These are phyloP conservation scores for Botrytis sinoallii DNA, from an alignment of 2,329 filamentous ascomycete genomes.

Conservation along the genomic window DNA sequence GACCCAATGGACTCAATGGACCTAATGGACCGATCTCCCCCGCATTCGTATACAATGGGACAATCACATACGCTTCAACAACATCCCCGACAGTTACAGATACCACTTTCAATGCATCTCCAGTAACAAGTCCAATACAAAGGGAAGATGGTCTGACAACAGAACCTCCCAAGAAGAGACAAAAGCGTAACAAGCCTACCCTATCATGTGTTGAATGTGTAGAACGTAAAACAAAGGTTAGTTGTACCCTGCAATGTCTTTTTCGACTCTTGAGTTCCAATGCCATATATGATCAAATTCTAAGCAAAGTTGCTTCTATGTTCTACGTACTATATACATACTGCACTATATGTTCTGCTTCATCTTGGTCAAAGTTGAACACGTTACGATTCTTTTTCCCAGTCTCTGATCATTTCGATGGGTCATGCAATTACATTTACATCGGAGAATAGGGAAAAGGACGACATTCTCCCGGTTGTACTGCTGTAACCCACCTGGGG, in stretches of 20 bases:
- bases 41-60: slow-evolving; percentile 18
- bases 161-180: slow-evolving; percentile 55
- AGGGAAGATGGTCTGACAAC: slow-evolving; percentile 19
- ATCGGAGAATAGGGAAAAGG: not conserved
- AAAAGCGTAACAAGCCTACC: slow-evolving; percentile 82
- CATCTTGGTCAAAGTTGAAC: not conserved
- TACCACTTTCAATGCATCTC: slow-evolving; percentile 23
- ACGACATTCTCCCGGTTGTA: not conserved
- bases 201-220: slow-evolving; percentile 77
- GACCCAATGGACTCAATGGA: not conserved
- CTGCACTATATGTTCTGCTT: not conserved
- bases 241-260: slow-evolving; percentile 12
- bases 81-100: slow-evolving; percentile 27
- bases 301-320: slow-evolving; percentile 7
- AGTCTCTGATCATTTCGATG: not conserved
- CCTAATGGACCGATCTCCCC: slow-evolving; percentile 22
- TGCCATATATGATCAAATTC: not conserved
- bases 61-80: slow-evolving; percentile 17
- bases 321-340: not conserved
- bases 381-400: not conserved
- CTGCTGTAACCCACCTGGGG: not conserved
- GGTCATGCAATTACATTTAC: not conserved
- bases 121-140: slow-evolving; percentile 20
- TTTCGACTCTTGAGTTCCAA: not conserved
- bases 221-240: slow-evolving; percentile 75